Evolutionary conservation across 805 yeast genomes (phyloP).

Genomic region (Komagataella phaffii): DNA sequence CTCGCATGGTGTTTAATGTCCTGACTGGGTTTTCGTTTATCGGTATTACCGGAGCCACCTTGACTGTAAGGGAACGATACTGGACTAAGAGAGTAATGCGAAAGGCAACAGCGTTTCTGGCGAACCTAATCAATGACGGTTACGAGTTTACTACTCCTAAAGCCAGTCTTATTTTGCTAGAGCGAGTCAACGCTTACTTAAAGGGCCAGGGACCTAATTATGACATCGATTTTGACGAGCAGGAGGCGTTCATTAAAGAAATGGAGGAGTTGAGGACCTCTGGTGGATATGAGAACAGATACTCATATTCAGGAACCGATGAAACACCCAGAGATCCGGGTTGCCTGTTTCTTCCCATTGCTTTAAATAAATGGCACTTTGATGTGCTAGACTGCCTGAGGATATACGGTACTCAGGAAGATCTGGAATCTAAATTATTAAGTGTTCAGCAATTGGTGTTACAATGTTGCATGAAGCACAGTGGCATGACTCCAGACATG

Average conservation of each 20-base stretch:
- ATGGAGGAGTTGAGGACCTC: background rate
- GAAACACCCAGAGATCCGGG: background rate
- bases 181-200: background rate
- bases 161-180: background rate
- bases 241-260: background rate
- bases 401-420: background rate
- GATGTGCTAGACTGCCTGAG: background rate
- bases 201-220: background rate
- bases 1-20: background rate
- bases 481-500: background rate
- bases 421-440: background rate
- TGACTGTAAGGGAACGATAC: background rate
- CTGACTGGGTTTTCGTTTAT: background rate
- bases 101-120: background rate
- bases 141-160: background rate
- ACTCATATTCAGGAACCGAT: background rate
- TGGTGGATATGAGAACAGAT: background rate
- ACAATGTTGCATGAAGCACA: background rate
- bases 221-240: background rate
- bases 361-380: background rate
- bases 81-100: background rate
- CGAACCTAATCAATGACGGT: background rate
- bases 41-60: background rate
- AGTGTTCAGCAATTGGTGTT: background rate
- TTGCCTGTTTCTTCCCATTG: background rate